Base-by-base conservation (phyloP, 192 early-diverging fungal genomes). In the Coemansia sp. region DNA sequence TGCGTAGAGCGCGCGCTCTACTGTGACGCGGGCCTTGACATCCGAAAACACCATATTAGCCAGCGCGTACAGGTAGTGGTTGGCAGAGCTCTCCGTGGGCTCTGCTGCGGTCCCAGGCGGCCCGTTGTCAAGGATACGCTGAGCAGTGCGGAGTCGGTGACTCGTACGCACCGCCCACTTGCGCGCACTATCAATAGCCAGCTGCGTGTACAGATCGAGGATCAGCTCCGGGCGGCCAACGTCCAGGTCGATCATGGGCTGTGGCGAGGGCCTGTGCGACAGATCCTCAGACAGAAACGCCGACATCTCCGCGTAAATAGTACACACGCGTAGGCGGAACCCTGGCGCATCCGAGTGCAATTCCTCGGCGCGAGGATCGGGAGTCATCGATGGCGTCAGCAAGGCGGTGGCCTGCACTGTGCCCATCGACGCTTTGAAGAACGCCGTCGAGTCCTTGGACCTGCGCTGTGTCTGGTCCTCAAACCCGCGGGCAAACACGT, bases 231-330 rank as follows among this genome's bases (percentile, higher is more conserved):
- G 69, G 1, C 45, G 53, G 19, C 49, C 56, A 7, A 73, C 18
- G 11, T 73, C 58, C 11, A 73, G 12, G 12, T 42, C 45, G 28
- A 73, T 60, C 17, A 54, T 46, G 1, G 69, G 69, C 38, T 73
- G 62, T 12, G 69, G 69, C 26, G 58, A 50, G 13, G 69, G 69
- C 6, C 47, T 38, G 10, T 58, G 58, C 9, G 57, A 47, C 46
- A 73, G 43, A 14, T 73, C 69, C 30, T 73, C 69, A 6, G 69
- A 73, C 34, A 73, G 14, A 42, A 73, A 73, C 7, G 69, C 69
- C 3, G 63, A 73, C 69, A 73, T 73, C 10, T 73, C 69, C n/a
- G 63, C 63, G 13, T 56, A 56, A 13, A 73, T 19, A 18, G 58
- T 66, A 19, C 56, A 56, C 20, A 47, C 40, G n/a, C 58, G 52